Evolutionary conservation across 1,284 basidiomycete species (phyloP), one percentile per base, ranked within the genome.

Genomic region (Fomitiporia mediterranea): DNA sequence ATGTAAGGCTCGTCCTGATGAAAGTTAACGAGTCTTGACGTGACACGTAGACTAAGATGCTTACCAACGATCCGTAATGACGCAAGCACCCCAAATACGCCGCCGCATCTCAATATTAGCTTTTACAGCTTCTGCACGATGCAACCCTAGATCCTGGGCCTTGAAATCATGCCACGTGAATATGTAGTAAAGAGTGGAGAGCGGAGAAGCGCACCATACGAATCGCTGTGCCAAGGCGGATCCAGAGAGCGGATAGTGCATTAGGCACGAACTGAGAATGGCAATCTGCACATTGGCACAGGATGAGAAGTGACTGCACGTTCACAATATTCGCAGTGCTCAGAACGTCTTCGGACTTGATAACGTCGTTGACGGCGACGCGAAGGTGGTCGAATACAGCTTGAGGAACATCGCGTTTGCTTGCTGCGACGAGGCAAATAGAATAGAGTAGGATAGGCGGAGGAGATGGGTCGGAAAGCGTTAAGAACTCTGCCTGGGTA

Each of bases 121-220:
- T 63, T 86, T 88, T 32, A 88, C 82, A 2, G 86, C 82, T 68
- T 91, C 87, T 46, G 90, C 91, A 23, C 94, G 82, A 68, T 97
- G 94, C 53, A 97, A 72, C 2, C 94, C 94, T 15, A 98, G 77
- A 68, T 96, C 93, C 72, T 98, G 94, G 1, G 93, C 94, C 90
- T 91, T 61, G 13, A 61, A n/a, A 51, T 46, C 9, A 38, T 48
- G 52, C 55, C 47, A 60, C 47, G 43, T 57, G 6, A 43, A 37
- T 21, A 17, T 40, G 48, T 32, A 30, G 21, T 11, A 28, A 32
- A 15, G 17, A 43, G 19, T 17, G 19, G 8, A 25, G 19, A n/a
- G 46, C 55, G 44, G 43, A 56, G 60, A 28, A 51, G 68, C 80
- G 64, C 54, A 89, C 89, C 93, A 95, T 94, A 60, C 92, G 81